Conservation (phyloP, 2,329 filamentous ascomycete genomes). For the Neurospora crassa region DNA sequence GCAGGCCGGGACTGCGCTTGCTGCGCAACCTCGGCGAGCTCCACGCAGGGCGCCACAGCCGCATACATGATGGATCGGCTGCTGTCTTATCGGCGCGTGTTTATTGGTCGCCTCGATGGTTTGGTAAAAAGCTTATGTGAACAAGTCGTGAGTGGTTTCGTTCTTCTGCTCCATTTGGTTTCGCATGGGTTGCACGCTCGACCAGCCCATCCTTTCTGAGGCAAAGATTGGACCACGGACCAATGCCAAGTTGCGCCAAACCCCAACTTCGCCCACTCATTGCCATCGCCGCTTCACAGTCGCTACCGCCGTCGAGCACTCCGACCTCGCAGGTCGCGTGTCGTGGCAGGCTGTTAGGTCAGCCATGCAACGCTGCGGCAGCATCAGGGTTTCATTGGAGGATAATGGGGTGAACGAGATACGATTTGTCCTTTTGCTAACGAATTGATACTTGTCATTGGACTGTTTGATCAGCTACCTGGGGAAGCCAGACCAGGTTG, state of each 20-base stretch:
- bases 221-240: not conserved
- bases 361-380: not conserved
- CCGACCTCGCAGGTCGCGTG: not conserved
- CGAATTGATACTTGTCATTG: not conserved
- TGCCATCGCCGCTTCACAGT: not conserved
- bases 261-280: not conserved
- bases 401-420: not conserved
- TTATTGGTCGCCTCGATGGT: constrained; percentile 2
- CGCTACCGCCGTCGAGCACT: not conserved
- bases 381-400: not conserved
- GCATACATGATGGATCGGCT: not conserved
- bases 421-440: not conserved
- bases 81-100: constrained; percentile 1
- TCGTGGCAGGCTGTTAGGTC: not conserved
- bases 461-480: not conserved
- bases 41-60: not conserved
- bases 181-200: not conserved
- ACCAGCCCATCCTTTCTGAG: not conserved
- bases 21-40: not conserved
- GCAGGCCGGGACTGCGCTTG: not conserved
- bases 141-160: not conserved
- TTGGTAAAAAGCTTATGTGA: not conserved
- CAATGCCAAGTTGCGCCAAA: not conserved
- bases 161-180: not conserved
- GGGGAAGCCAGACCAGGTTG: not conserved